Base-by-base conservation (phyloP, 1,284 basidiomycete genomes). In the Moesziomyces aphidis region DNA sequence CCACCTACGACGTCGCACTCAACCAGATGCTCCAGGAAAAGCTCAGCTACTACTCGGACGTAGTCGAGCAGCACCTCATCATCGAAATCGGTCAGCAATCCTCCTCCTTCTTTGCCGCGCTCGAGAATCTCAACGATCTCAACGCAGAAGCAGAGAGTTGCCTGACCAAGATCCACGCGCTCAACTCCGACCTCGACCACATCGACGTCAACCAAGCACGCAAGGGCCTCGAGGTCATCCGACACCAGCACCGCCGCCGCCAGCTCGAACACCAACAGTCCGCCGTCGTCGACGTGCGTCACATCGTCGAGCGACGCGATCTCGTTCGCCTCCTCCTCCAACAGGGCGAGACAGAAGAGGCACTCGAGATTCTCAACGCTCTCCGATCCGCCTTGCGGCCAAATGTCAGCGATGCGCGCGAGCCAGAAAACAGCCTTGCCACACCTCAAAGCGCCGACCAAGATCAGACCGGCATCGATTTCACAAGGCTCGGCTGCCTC, bases 101-200 rank as follows among this genome's bases (percentile, higher is more conserved):
- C 0, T 90, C 93, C 0, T 94, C 94, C 3, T 99, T 99, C 89
- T 99, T 99, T 82, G 92, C 95, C 1, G 97, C 96, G 1, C 89
- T 99, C 23, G 90, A 93, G 10, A 98, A 98, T 83, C 88, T 99
- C 13, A 93, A 97, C 81, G 92, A 94, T 72, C 89, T 99, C 6
- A 93, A 94, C 79, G 90, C 92, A 6, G 94, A 97, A 83, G 95
- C 94, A 0, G 89, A 91, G 39, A 89, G 91, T 31, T 96, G 95
- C 79, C 87, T 98, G 5, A 85, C 87, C 24, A 90, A 92, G 57
- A 93, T 98, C 68, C 87, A 88, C 5, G 87, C 89, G 28, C 88
- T 99, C 11, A 91, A 92, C 36, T 83, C 85, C 0, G 89, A 93
- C 66, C 87, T 98, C 9, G 87, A 88, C 42, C 89, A 91, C 28